phyloP scores from a whole-genome alignment of 192 early-diverging fungal genomes.

The Coemansia erecta region DNA sequence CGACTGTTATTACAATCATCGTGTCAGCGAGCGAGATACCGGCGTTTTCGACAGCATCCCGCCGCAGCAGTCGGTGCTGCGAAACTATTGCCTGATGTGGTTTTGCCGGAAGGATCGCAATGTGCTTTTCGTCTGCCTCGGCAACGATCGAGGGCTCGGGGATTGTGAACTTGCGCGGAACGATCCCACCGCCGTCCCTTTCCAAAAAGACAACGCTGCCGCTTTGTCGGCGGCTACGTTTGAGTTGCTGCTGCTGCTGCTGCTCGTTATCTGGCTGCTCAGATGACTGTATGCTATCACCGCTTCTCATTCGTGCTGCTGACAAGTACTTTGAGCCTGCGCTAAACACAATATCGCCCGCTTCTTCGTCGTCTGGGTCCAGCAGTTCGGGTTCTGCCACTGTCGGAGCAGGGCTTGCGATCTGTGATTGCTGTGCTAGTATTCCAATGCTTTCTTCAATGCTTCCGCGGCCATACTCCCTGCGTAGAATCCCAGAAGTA shows the following conservation, averaged over 20 bases:
- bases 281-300: neutral
- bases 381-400: neutral
- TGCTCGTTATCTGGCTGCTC: neutral
- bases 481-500: neutral
- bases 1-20: constrained; percentile 50
- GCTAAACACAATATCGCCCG: neutral
- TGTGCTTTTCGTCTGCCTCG: constrained; percentile 37
- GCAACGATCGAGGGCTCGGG: constrained; percentile 47
- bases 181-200: constrained; percentile 23
- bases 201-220: constrained; percentile 24
- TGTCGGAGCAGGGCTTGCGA: constrained; percentile 1
- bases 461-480: neutral
- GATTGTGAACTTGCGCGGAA: constrained; percentile 52
- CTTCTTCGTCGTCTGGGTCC: neutral
- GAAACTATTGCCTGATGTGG: constrained; percentile 22
- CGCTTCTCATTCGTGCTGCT: neutral
- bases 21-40: constrained; percentile 34
- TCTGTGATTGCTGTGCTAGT: constrained; percentile 1
- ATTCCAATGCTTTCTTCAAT: neutral
- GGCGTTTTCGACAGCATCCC: constrained; percentile 30
- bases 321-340: too few relatives aligned
- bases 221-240: constrained; percentile 9
- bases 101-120: constrained; percentile 43
- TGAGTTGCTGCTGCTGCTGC: constrained; percentile 1
- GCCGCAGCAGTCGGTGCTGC: constrained; percentile 34